Evolutionary conservation across 495 filamentous ascomycete species (phyloP).

Genomic region (Xylaria telfairii): DNA sequence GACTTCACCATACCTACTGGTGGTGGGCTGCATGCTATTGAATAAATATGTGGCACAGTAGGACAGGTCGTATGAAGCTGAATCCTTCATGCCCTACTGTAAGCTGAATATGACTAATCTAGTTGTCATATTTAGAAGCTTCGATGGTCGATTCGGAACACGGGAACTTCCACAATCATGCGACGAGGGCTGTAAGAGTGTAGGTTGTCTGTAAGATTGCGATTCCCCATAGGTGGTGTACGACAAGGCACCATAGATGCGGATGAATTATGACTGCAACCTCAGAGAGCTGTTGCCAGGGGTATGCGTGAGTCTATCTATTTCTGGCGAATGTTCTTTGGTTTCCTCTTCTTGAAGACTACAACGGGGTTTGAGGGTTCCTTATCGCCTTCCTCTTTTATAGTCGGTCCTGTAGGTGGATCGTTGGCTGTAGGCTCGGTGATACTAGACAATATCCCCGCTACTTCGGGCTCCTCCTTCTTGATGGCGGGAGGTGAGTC

Average conservation of each 20-base stretch:
- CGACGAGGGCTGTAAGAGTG: background rate
- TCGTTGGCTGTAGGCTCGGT: constrained; percentile 39
- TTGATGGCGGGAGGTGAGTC: constrained; percentile 35
- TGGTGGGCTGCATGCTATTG: background rate
- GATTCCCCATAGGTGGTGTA: background rate
- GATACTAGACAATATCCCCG: constrained; percentile 18
- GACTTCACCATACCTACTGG: background rate
- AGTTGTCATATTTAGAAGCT: background rate
- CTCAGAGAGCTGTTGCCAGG: background rate
- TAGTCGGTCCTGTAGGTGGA: constrained; percentile 18
- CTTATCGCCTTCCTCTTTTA: constrained; percentile 50
- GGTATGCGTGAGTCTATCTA: constrained; percentile 26
- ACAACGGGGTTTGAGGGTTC: constrained; percentile 44
- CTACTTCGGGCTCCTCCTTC: constrained; percentile 41
- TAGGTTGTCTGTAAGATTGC: background rate
- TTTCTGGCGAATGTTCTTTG: constrained; percentile 71
- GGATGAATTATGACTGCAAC: background rate
- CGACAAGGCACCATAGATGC: background rate
- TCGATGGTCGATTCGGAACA: background rate
- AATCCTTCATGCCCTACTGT: background rate
- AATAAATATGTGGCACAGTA: background rate
- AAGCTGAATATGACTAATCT: background rate
- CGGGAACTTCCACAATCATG: background rate
- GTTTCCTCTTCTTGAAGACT: constrained; percentile 91
- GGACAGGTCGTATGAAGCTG: background rate